Base-by-base conservation (phyloP, 495 filamentous ascomycete species). In the Thozetella sp. region DNA sequence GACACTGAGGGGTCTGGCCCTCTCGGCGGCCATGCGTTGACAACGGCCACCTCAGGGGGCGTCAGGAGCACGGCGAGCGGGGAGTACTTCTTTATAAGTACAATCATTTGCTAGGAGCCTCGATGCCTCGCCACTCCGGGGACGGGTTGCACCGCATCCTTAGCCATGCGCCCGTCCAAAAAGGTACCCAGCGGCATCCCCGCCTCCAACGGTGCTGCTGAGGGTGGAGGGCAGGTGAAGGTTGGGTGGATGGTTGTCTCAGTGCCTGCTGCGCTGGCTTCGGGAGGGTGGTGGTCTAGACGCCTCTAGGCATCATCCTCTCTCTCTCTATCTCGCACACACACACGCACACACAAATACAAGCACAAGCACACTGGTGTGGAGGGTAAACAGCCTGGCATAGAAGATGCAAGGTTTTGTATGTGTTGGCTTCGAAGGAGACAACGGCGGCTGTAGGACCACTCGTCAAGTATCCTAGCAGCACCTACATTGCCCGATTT, bases 101-200 rank as follows among this genome's bases (percentile, higher is more conserved):
- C n/a, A 13, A n/a, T n/a, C 9, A 48, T 48, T 48, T 48, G 43
- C 43, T n/a, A 48, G 43, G 43, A 48, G 43, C 43, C 43, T 48
- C 43, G 20, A 48, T 19, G 43, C 43, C 43, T 48, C 11, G 43
- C 43, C 9, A n/a, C 11, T n/a, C 10, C 43, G 20, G n/a, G n/a
- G 43, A 48, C 43, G 43, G 43, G 43, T 48, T 48, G 43, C 43
- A 48, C 43, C 43, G 43, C 43, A 48, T 10, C 43, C 30, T 48
- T 48, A 20, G 43, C 43, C n/a, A 48, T 48, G 43, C 43, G 43
- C 3, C n/a, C 43, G 43, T 10, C 10, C 43, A n/a, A 48, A 48
- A n/a, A 20, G 20, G 3, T n/a, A 17, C 6, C 12, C 43, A 48
- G 43, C 43, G n/a, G 10, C 10, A 13, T 20, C 43, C 43, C 43